Evolutionary conservation across 495 filamentous ascomycete species (phyloP), one percentile per base, ranked within the genome.

Genomic region (Penicillium fimorum): DNA sequence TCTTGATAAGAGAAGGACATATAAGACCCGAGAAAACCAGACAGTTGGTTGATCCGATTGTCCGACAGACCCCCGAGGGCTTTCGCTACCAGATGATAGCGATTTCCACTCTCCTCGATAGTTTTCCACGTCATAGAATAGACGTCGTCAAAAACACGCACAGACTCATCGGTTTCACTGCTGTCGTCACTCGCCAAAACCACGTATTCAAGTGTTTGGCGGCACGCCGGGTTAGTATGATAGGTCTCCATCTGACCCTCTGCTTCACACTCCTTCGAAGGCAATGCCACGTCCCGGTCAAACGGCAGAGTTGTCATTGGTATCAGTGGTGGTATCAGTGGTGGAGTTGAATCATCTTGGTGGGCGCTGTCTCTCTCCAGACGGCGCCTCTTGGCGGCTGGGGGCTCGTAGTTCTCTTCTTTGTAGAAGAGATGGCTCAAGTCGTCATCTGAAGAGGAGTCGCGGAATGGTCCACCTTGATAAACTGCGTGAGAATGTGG

Each of bases 71-170:
- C 12, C 11, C 25, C 49, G 18, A 64, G 27, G 11, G 24, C 30
- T 24, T 62, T 62, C n/a, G 62, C 62, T 24, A 64, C 8, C 7
- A 64, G 32, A 6, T 45, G 38, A 13, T 43, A 15, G 17, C 43
- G 47, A 24, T 62, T 30, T 17, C 50, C 33, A 5, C 24, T 18
- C 5, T 17, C 8, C 17, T 44, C 44, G n/a, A 64, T 46, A 9
- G 5, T 10, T n/a, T n/a, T 15, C 22, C 12, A 62, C 22, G 5
- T 7, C 27, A 40, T 59, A 20, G 18, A 45, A 38, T 1, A 48
- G 11, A 25, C 29, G 12, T 30, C 25, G 17, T 17, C n/a, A 18
- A 47, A 30, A 9, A 13, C 3, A 6, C 5, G 4, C 8, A 47
- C 9, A 27, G 45, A n/a, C 0, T 32, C 5, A 2, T 47, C 29